phyloP scores from a whole-genome alignment of 441 rosid species.

The Dalechampia spathulata region DNA sequence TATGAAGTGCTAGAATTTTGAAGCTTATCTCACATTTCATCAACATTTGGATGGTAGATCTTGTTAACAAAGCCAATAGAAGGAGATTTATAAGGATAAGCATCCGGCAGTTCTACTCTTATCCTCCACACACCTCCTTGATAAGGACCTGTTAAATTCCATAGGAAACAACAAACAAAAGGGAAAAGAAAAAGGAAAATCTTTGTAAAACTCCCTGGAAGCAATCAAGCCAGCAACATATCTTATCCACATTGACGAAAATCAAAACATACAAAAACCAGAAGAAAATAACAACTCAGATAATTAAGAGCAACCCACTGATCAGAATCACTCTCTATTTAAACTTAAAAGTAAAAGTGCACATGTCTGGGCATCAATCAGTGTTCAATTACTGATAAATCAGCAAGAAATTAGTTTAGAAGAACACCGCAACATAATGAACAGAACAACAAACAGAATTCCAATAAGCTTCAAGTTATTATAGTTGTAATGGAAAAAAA shows the following conservation, averaged over 20 bases:
- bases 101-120: slow-evolving; percentile 72
- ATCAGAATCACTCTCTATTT: slow-evolving; percentile 4
- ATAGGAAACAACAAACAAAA: not conserved
- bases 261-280: slow-evolving; percentile 19
- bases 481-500: not conserved
- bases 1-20: slow-evolving; percentile 12
- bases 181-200: not conserved
- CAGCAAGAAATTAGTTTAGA: slow-evolving; percentile 7
- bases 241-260: slow-evolving; percentile 18
- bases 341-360: slow-evolving; percentile 1
- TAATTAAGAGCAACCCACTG: not conserved
- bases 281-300: slow-evolving; percentile 5
- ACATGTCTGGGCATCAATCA: not conserved
- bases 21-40: slow-evolving; percentile 56
- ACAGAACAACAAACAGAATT: not conserved
- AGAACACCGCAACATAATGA: not conserved
- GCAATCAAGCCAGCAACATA: slow-evolving; percentile 9
- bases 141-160: slow-evolving; percentile 52
- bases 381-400: not conserved
- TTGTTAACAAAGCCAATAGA: slow-evolving; percentile 60
- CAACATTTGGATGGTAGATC: slow-evolving; percentile 80
- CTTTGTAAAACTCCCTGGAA: slow-evolving; percentile 10
- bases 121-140: slow-evolving; percentile 74
- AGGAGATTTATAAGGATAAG: slow-evolving; percentile 75
- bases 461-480: not conserved